Evolutionary conservation across 495 filamentous ascomycete species (phyloP).

Genomic region (Hypomontagnella submonticulosa): DNA sequence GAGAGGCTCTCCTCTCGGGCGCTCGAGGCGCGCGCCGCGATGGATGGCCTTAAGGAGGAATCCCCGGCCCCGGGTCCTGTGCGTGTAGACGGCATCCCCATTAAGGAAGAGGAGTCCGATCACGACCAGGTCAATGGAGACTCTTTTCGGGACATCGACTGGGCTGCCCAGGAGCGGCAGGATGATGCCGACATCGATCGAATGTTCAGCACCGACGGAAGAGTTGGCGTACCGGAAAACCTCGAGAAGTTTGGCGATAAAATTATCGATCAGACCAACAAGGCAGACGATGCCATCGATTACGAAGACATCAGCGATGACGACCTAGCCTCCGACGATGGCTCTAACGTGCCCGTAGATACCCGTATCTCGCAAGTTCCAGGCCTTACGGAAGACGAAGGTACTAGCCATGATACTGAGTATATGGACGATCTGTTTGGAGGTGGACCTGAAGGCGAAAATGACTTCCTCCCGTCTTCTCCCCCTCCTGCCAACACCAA

Average conservation of each 20-base stretch:
- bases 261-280: slow-evolving; percentile 35
- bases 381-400: slow-evolving; percentile 60
- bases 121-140: slow-evolving; percentile 29
- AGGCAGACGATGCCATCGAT: slow-evolving; percentile 67
- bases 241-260: slow-evolving; percentile 22
- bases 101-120: slow-evolving; percentile 47
- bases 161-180: slow-evolving; percentile 44
- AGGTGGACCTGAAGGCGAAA: slow-evolving; percentile 49
- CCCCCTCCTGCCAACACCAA: slow-evolving; percentile 50
- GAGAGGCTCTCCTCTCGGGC: background rate
- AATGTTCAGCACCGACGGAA: slow-evolving; percentile 34
- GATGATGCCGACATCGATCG: slow-evolving; percentile 45
- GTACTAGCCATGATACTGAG: slow-evolving; percentile 57
- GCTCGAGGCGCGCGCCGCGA: slow-evolving; percentile 4
- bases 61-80: slow-evolving; percentile 14
- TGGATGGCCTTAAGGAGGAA: slow-evolving; percentile 5
- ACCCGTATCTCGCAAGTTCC: slow-evolving; percentile 54
- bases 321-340: slow-evolving; percentile 61
- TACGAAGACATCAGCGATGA: slow-evolving; percentile 83
- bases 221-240: slow-evolving; percentile 24
- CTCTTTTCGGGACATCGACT: slow-evolving; percentile 41
- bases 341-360: slow-evolving; percentile 49
- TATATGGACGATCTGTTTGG: slow-evolving; percentile 62
- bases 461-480: slow-evolving; percentile 48
- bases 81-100: slow-evolving; percentile 28